A percentile compares a stretch with the other conserved stretches of the same genome.
phyloP scores from a whole-genome alignment of 306 rosid genomes.

The Mucuna pruriens region DNA sequence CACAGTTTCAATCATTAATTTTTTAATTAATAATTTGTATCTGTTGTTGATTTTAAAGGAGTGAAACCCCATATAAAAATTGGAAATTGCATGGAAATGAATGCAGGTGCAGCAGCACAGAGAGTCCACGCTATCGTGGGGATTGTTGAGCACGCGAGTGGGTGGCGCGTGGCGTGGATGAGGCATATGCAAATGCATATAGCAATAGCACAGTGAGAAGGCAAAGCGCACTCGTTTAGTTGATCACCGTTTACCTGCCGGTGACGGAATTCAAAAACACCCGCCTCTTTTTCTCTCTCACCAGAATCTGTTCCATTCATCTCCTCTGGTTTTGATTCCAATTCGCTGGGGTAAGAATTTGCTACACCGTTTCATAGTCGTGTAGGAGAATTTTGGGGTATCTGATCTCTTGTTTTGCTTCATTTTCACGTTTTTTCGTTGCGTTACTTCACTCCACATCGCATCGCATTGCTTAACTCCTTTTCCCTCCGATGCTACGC shows the following conservation, averaged over 20 bases:
- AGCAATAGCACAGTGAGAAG: slow-evolving; percentile 13
- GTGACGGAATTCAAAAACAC: slow-evolving; percentile 58
- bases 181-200: not conserved
- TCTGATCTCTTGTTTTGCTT: slow-evolving; percentile 25
- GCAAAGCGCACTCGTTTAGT: slow-evolving; percentile 52
- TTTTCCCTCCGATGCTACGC: not conserved
- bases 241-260: slow-evolving; percentile 53
- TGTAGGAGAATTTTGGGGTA: slow-evolving; percentile 8
- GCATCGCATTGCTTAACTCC: slow-evolving; percentile 9
- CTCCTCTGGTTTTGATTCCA: slow-evolving; percentile 48
- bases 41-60: too few relatives aligned
- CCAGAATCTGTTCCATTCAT: slow-evolving; percentile 32
- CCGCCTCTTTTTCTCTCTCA: slow-evolving; percentile 43
- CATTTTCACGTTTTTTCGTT: not conserved
- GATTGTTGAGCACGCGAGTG: not conserved
- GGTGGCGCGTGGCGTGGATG: slow-evolving; percentile 15
- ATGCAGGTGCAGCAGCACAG: slow-evolving; percentile 1
- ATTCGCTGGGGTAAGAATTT: slow-evolving; percentile 49
- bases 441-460: not conserved
- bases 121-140: not conserved
- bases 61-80: too few relatives aligned
- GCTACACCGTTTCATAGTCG: slow-evolving; percentile 20
- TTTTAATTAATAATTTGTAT: too few relatives aligned
- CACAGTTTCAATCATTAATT: too few relatives aligned
- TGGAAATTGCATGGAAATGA: not conserved